Conservation (phyloP, 768 basidiomycete species). For the Porpolomopsis calyptriformis region DNA sequence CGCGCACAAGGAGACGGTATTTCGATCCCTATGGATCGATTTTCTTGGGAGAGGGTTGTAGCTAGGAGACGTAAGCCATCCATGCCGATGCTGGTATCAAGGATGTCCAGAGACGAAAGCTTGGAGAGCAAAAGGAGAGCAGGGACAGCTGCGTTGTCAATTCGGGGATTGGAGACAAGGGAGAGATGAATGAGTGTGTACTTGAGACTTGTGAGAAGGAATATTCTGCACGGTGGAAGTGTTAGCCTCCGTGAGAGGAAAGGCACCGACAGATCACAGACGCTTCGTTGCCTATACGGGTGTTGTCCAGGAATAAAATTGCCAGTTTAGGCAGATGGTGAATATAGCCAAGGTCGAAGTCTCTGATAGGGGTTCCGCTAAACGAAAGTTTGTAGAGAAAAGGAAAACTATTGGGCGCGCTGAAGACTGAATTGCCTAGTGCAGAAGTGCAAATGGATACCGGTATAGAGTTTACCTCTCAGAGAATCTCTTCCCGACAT, state of each 20-base stretch:
- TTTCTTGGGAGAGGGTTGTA: slow-evolving; percentile 22
- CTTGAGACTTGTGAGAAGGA: slow-evolving; percentile 46
- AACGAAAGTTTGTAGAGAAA: slow-evolving; percentile 43
- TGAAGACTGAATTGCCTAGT: slow-evolving; percentile 31
- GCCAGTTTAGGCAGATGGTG: slow-evolving; percentile 43
- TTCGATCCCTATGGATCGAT: slow-evolving; percentile 38
- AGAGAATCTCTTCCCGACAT: slow-evolving; percentile 33
- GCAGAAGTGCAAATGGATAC: slow-evolving; percentile 8
- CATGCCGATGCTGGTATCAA: slow-evolving; percentile 48
- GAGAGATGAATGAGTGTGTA: slow-evolving; percentile 42
- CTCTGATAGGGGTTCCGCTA: slow-evolving; percentile 30
- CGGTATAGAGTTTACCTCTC: slow-evolving; percentile 23
- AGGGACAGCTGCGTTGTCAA: slow-evolving; percentile 48
- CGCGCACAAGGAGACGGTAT: slow-evolving; percentile 41
- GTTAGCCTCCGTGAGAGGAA: slow-evolving; percentile 8
- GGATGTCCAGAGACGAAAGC: slow-evolving; percentile 40
- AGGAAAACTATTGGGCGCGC: slow-evolving; percentile 39
- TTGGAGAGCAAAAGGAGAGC: slow-evolving; percentile 39
- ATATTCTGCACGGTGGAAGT: slow-evolving; percentile 31
- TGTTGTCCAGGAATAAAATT: slow-evolving; percentile 37
- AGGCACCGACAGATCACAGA: slow-evolving; percentile 18
- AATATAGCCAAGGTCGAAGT: slow-evolving; percentile 41
- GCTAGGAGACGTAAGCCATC: slow-evolving; percentile 45
- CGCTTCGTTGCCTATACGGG: slow-evolving; percentile 55
- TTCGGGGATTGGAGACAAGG: slow-evolving; percentile 39